Percentiles rank a stretch among this genome's conserved stretches.
Evolutionary conservation across 2,329 filamentous ascomycete genomes (phyloP).

Genomic region (Colletotrichum limetticola): DNA sequence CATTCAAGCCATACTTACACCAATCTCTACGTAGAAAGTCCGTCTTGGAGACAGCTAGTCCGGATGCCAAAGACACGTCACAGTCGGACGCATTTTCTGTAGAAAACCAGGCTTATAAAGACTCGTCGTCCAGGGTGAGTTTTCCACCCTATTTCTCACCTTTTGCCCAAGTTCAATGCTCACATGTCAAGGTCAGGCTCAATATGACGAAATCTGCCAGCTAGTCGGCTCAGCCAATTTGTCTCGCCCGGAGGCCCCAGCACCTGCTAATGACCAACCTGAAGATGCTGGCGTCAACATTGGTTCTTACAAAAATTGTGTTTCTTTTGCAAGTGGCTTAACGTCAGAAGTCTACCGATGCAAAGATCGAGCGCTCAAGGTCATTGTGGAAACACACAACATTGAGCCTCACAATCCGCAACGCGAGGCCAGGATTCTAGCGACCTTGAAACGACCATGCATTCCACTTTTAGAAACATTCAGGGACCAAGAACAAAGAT

Average conservation of each 20-base stretch:
- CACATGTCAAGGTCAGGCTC: slow-evolving; percentile 8
- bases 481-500: slow-evolving; percentile 73
- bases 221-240: slow-evolving; percentile 39
- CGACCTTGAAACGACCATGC: slow-evolving; percentile 62
- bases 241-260: not conserved
- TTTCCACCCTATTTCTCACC: not conserved
- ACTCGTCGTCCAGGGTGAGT: slow-evolving; percentile 29
- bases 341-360: slow-evolving; percentile 87
- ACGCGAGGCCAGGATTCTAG: slow-evolving; percentile 82
- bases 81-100: slow-evolving; percentile 35
- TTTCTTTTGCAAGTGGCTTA: slow-evolving; percentile 72
- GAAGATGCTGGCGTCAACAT: slow-evolving; percentile 56
- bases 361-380: slow-evolving; percentile 76
- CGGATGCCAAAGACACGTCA: slow-evolving; percentile 22
- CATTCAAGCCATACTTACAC: not conserved
- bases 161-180: not conserved
- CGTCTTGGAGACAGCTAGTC: slow-evolving; percentile 23
- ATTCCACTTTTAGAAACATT: slow-evolving; percentile 81
- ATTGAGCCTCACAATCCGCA: slow-evolving; percentile 84
- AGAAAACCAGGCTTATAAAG: slow-evolving; percentile 35
- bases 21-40: slow-evolving; percentile 9
- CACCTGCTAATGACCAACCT: not conserved
- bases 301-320: slow-evolving; percentile 64
- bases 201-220: slow-evolving; percentile 55
- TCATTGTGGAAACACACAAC: slow-evolving; percentile 79